These are phyloP conservation scores for Castanea mollissima DNA, from an alignment of 306 rosid species.

Conservation along the genomic window DNA sequence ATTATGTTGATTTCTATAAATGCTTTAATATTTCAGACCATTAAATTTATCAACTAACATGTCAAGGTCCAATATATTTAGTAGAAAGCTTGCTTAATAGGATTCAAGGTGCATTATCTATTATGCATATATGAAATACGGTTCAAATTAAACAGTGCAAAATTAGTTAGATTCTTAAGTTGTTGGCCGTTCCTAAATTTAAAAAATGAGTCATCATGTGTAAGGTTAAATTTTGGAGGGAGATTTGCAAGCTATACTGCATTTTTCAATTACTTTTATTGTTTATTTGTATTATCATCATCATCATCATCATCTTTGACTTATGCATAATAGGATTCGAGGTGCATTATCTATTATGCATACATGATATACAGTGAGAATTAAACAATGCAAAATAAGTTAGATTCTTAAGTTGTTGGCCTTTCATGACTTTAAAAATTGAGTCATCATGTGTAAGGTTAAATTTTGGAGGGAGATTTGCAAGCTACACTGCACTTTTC, in stretches of 20 bases:
- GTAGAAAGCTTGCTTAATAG: neutral
- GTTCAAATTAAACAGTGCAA: neutral
- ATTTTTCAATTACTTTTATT: neutral
- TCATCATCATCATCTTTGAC: no score
- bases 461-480: neutral
- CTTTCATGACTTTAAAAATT: neutral
- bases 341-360: neutral
- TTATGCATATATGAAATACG: neutral
- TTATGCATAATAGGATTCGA: neutral
- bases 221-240: neutral
- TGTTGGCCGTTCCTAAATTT: neutral
- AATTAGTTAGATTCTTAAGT: neutral
- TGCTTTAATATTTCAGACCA: neutral
- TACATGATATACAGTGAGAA: neutral
- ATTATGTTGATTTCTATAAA: neutral
- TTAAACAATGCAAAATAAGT: neutral
- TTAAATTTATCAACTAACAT: neutral
- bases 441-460: neutral
- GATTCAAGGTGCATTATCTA: neutral
- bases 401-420: neutral
- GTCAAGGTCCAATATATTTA: neutral
- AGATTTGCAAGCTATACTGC: neutral
- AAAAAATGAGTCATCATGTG: neutral
- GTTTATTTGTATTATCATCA: no score
- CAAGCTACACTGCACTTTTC: neutral